A percentile compares a stretch with the other conserved stretches of the same genome.
These are phyloP conservation scores for Flaveria bidentis DNA, from an alignment of 129 eudicot genomes.

Conservation along the genomic window DNA sequence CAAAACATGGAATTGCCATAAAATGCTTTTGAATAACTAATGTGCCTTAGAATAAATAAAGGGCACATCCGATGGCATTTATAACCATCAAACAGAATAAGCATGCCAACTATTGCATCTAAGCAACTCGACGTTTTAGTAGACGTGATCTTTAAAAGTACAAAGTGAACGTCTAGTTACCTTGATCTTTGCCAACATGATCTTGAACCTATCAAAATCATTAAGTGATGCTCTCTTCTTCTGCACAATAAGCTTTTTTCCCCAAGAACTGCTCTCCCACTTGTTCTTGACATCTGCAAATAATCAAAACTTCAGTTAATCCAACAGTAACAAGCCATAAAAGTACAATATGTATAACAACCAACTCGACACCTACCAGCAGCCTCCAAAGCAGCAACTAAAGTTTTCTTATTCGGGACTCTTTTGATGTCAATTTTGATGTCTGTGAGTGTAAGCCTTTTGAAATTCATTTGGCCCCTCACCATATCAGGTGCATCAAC, in stretches of 20 bases:
- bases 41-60: neutral
- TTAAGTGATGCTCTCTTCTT: constrained; percentile 57
- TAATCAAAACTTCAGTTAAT: neutral
- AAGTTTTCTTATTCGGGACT: constrained; percentile 66
- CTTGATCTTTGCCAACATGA: constrained; percentile 67
- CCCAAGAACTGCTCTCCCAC: constrained; percentile 68
- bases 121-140: neutral
- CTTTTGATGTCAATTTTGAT: constrained; percentile 66
- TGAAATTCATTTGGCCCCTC: constrained; percentile 66
- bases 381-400: constrained; percentile 70
- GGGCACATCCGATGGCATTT: neutral
- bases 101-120: neutral
- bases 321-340: neutral
- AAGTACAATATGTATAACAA: neutral
- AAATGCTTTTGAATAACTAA: neutral
- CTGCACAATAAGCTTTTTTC: constrained; percentile 64
- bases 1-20: neutral
- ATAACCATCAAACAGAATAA: neutral
- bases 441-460: constrained; percentile 70
- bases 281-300: constrained; percentile 56
- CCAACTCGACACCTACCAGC: constrained; percentile 41
- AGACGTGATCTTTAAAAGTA: neutral
- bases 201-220: constrained; percentile 62
- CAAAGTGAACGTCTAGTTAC: constrained; percentile 14
- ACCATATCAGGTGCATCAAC: constrained; percentile 81